Percentiles rank a stretch among this genome's conserved stretches.
These are phyloP conservation scores for Backusella sp. DNA, from an alignment of 192 early-diverging fungal genomes.

Conservation along the genomic window DNA sequence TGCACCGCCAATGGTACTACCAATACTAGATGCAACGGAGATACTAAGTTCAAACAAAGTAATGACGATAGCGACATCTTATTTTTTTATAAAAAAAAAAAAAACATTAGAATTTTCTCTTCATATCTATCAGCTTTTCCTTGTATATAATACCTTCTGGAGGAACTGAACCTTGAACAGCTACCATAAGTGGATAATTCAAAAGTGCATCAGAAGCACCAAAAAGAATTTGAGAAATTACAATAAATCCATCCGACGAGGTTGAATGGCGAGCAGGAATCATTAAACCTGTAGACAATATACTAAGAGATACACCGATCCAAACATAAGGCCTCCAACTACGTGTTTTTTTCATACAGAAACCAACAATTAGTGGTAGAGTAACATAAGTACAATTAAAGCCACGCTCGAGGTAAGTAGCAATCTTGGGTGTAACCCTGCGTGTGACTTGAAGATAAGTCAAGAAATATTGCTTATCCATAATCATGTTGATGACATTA, in stretches of 20 bases:
- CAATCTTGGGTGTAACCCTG: slow-evolving; percentile 1
- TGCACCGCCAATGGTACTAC: slow-evolving; percentile 20
- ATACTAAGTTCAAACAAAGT: slow-evolving; percentile 21
- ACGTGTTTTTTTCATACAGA: slow-evolving; percentile 8
- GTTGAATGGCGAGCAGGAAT: slow-evolving; percentile 23
- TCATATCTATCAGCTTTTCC: background rate
- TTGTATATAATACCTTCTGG: slow-evolving; percentile 9
- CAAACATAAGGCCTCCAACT: slow-evolving; percentile 16
- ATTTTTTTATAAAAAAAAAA: background rate
- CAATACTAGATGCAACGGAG: slow-evolving; percentile 14
- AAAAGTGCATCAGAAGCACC: slow-evolving; percentile 18
- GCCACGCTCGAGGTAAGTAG: slow-evolving; percentile 19
- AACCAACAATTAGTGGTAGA: slow-evolving; percentile 14
- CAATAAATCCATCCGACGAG: slow-evolving; percentile 19
- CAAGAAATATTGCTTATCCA: slow-evolving; percentile 9
- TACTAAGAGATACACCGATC: slow-evolving; percentile 14
- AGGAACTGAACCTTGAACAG: slow-evolving; percentile 19
- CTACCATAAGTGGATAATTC: slow-evolving; percentile 7
- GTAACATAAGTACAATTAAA: slow-evolving; percentile 12
- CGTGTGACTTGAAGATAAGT: slow-evolving; percentile 24
- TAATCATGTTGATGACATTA: slow-evolving; percentile 5
- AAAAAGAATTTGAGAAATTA: slow-evolving; percentile 16
- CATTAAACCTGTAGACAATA: slow-evolving; percentile 24
- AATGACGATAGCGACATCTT: slow-evolving; percentile 30
- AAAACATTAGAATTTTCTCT: background rate